A percentile compares a stretch with the other conserved stretches of the same genome.
phyloP scores from a whole-genome alignment of 1,284 basidiomycete species.

The Rhodotorula glutinis region DNA sequence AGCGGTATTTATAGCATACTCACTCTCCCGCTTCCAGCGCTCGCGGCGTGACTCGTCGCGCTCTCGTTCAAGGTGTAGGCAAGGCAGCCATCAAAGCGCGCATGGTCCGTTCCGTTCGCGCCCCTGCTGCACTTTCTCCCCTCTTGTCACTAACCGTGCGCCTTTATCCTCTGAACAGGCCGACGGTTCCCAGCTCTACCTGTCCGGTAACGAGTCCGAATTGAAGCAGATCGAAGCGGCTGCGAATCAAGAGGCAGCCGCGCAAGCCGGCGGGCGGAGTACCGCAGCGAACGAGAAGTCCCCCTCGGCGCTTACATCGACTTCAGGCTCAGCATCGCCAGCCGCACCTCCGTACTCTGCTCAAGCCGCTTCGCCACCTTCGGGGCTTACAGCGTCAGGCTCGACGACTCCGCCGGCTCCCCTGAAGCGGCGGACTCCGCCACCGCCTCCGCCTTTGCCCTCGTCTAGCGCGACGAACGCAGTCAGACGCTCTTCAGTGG shows the following conservation, averaged over 20 bases:
- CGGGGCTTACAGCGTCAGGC: no score
- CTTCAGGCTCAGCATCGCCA: not conserved
- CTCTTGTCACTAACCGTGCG: not conserved
- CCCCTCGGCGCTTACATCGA: not conserved
- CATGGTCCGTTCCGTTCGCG: conserved; percentile 30
- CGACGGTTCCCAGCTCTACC: conserved; percentile 23
- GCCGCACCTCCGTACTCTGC: no score
- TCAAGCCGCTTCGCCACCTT: not conserved
- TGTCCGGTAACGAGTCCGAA: conserved; percentile 15
- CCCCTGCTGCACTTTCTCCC: no score
- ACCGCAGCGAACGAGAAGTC: not conserved
- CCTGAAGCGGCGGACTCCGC: not conserved
- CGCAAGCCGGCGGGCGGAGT: not conserved
- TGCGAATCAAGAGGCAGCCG: not conserved
- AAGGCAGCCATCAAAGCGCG: conserved; percentile 41
- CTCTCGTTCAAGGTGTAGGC: conserved; percentile 46
- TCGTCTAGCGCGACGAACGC: no score
- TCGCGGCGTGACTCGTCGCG: conserved; percentile 44
- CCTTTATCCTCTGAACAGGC: conserved; percentile 3
- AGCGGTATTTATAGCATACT: no score
- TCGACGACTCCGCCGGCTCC: not conserved
- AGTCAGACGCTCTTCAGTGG: no score
- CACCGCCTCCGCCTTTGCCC: not conserved
- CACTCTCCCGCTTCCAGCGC: no score
- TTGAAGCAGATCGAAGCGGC: conserved; percentile 23